Conservation (phyloP, 768 basidiomycete genomes). For the Russula brevipes region DNA sequence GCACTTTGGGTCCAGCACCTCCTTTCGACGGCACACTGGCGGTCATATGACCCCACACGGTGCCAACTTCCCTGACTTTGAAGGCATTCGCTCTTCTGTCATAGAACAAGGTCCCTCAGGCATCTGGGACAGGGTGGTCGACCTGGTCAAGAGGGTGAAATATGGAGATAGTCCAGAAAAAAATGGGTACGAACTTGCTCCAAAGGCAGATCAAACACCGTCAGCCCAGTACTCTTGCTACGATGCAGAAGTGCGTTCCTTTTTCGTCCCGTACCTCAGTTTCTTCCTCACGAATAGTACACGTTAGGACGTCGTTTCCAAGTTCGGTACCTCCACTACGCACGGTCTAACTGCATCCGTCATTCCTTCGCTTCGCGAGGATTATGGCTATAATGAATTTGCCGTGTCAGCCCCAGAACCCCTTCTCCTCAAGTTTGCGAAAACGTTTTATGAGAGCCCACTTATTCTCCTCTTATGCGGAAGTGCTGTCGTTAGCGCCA, state of each 20-base stretch:
- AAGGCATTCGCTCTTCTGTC: slow-evolving; percentile 29
- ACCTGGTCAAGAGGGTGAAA: slow-evolving; percentile 39
- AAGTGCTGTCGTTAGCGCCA: slow-evolving; percentile 80
- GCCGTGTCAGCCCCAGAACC: slow-evolving; percentile 79
- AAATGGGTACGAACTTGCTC: slow-evolving; percentile 35
- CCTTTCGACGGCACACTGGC: slow-evolving; percentile 59
- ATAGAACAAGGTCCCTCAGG: slow-evolving; percentile 31
- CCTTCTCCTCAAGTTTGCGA: slow-evolving; percentile 79
- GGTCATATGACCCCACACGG: slow-evolving; percentile 32
- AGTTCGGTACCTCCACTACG: slow-evolving; percentile 60
- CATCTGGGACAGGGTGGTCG: slow-evolving; percentile 45
- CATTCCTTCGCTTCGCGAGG: slow-evolving; percentile 57
- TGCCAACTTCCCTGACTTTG: slow-evolving; percentile 39
- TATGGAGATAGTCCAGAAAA: slow-evolving; percentile 35
- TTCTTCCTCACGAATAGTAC: slow-evolving; percentile 1
- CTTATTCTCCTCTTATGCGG: slow-evolving; percentile 86
- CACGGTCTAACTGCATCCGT: slow-evolving; percentile 59
- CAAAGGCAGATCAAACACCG: slow-evolving; percentile 11
- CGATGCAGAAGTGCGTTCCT: slow-evolving; percentile 13
- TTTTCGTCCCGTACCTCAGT: neutral
- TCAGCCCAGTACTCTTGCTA: slow-evolving; percentile 11
- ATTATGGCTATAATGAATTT: slow-evolving; percentile 92
- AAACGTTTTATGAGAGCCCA: slow-evolving; percentile 94
- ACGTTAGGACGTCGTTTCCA: slow-evolving; percentile 63
- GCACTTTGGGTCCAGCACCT: slow-evolving; percentile 83